These are phyloP conservation scores for Candida parachauliodes DNA, from an alignment of 805 yeast species.

Conservation along the genomic window DNA sequence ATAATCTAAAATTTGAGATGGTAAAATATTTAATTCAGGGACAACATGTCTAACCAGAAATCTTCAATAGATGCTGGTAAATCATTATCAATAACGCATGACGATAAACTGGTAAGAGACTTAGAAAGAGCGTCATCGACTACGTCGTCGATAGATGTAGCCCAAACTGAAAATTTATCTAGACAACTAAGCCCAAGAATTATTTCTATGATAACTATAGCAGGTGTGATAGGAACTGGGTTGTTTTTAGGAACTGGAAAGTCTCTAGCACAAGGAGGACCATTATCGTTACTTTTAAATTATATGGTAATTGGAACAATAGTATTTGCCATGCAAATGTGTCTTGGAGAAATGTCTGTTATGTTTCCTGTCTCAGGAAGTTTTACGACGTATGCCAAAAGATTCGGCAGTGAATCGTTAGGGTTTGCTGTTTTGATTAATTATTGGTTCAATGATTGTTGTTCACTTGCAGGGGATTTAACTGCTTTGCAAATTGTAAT, in stretches of 20 bases:
- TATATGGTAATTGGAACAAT: slow-evolving; percentile 37
- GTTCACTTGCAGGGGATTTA: slow-evolving; percentile 46
- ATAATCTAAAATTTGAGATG: too few species aligned
- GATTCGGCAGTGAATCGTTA: slow-evolving; percentile 48
- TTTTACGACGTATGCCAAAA: slow-evolving; percentile 45
- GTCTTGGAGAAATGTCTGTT: slow-evolving; percentile 56
- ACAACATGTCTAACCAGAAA: neutral
- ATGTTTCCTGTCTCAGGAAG: slow-evolving; percentile 55
- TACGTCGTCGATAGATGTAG: neutral
- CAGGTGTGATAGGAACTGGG: slow-evolving; percentile 37
- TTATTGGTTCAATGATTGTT: slow-evolving; percentile 51
- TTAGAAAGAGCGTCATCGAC: slow-evolving; percentile 1
- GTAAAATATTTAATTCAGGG: too few species aligned
- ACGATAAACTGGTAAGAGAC: slow-evolving; percentile 1
- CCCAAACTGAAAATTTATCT: slow-evolving; percentile 18
- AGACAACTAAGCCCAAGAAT: slow-evolving; percentile 23
- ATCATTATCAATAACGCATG: neutral
- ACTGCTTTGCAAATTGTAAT: slow-evolving; percentile 45
- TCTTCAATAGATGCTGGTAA: neutral
- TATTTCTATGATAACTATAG: slow-evolving; percentile 34
- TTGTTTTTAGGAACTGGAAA: slow-evolving; percentile 31
- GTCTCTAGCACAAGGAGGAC: slow-evolving; percentile 30
- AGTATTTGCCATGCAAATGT: slow-evolving; percentile 46
- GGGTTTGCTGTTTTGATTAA: slow-evolving; percentile 51
- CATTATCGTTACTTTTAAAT: slow-evolving; percentile 29